Evolutionary conservation across 345 rosid species (phyloP), one percentile per base, ranked within the genome.

Genomic region (Salix brachista): DNA sequence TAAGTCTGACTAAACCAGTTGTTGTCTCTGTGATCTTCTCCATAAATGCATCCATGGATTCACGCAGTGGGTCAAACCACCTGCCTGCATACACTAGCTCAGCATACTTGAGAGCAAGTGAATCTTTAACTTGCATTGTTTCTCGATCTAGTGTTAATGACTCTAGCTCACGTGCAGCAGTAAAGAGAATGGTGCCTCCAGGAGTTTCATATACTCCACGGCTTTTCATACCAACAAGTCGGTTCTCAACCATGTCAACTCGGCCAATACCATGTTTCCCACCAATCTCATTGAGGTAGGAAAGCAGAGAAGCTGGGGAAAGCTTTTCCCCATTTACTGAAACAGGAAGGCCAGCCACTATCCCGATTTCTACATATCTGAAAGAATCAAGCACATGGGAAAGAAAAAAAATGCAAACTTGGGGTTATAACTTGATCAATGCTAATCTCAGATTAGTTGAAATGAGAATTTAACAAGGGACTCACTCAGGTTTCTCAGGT

Each of bases 171-270:
- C 88, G 93, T 0, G 65, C 90, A 2, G 96, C 99, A n/a, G 83
- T 69, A 72, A 85, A 96, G 10, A 96, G 93, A 82, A 96, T 90
- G 42, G 97, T 91, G 23, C 99, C 98, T 54, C 99, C 99, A 3
- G 98, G 99, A 81, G 99, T 93, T 85, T 93, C 99, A 71, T 95
- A 95, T n/a, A 93, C 96, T 34, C 99, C 99, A 0, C 98, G 97
- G 67, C 97, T 90, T 79, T 95, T 96, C 99, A 93, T 96, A 41
- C 96, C 99, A 16, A 92, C 97, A 19, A 96, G 88, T 46, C 97
- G 87, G 83, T 96, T 93, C 83, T 96, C 99, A 11, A 96, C 99
- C 91, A 91, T 79, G 92, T 93, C 98, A 26, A 91, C 75, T 0
- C 98, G 94, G 7, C 99, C 99, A 70, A 96, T 80, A 2, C 98